phyloP scores from a whole-genome alignment of 306 rosid species.

The Casuarina glauca region DNA sequence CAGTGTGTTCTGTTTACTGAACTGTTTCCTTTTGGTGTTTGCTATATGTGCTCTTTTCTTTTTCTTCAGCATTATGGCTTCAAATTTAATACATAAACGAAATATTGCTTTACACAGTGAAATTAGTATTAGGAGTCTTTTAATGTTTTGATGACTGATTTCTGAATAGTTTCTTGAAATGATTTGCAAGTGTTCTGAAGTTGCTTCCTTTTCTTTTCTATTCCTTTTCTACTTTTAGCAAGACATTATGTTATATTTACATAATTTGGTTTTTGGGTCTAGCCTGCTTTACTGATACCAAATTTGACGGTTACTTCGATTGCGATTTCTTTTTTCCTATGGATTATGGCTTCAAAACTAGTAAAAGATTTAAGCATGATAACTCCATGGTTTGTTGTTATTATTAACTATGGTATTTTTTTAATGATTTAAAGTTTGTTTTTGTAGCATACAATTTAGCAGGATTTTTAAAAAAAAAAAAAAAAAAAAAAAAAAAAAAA shows the following conservation, averaged over 20 bases:
- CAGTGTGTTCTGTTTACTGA: too few species aligned
- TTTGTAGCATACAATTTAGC: too few species aligned
- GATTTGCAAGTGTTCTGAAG: neutral
- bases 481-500: neutral
- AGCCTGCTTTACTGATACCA: neutral
- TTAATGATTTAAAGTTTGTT: too few species aligned
- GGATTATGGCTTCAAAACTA: neutral
- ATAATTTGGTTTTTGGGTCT: neutral
- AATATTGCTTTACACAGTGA: too few species aligned
- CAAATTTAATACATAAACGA: too few species aligned
- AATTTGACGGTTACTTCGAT: neutral
- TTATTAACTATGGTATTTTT: too few species aligned
- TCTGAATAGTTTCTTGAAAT: neutral
- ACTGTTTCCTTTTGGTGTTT: too few species aligned
- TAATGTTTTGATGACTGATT: neutral
- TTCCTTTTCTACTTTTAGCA: too few species aligned
- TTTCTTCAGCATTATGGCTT: too few species aligned
- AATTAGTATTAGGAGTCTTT: too few species aligned
- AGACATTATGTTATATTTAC: neutral
- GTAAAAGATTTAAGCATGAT: neutral
- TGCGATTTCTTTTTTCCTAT: neutral
- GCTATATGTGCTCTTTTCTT: too few species aligned
- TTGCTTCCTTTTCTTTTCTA: neutral
- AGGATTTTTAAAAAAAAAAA: neutral
- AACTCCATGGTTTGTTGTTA: too few species aligned